phyloP scores from a whole-genome alignment of 352 stramenopile genomes.

The Pythium pectinolyticum region DNA sequence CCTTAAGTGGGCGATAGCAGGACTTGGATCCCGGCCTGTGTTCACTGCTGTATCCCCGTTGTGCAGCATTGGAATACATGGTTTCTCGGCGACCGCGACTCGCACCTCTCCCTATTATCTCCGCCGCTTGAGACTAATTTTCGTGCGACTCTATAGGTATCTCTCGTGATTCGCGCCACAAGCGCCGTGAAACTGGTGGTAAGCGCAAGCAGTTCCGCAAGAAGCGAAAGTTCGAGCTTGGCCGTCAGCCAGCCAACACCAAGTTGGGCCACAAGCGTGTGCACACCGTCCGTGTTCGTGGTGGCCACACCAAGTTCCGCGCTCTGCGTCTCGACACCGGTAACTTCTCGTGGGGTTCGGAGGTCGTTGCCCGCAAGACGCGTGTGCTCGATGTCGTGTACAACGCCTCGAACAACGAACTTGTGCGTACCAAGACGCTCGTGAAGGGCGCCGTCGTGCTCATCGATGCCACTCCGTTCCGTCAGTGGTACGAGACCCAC shows the following conservation, averaged over 20 bases:
- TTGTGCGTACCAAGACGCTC: constrained; percentile 99
- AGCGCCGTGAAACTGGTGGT: constrained; percentile 99
- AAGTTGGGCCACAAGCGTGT: constrained; percentile 98
- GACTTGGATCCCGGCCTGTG: constrained; percentile 41
- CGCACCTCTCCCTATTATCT: neutral
- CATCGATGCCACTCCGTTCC: constrained; percentile 99
- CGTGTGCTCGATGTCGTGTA: constrained; percentile 99
- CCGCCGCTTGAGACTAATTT: constrained; percentile 19
- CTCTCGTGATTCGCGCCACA: constrained; percentile 99
- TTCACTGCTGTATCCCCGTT: constrained; percentile 89
- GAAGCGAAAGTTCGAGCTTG: constrained; percentile 99
- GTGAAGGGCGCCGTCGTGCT: constrained; percentile 99
- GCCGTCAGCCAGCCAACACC: constrained; percentile 97
- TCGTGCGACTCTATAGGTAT: constrained; percentile 90
- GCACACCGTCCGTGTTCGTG: constrained; percentile 93
- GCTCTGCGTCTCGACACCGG: constrained; percentile 97
- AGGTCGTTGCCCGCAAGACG: constrained; percentile 97
- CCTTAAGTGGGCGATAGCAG: constrained; percentile 22
- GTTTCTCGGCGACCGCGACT: constrained; percentile 25
- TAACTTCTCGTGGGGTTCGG: constrained; percentile 99
- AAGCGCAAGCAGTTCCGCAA: constrained; percentile 98
- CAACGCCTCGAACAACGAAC: constrained; percentile 99
- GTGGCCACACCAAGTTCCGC: constrained; percentile 99
- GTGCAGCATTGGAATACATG: constrained; percentile 87
- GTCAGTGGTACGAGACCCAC: constrained; percentile 99